Evolutionary conservation across 78 protist species (phyloP).

Genomic region (Cavenderia fasciculata): DNA sequence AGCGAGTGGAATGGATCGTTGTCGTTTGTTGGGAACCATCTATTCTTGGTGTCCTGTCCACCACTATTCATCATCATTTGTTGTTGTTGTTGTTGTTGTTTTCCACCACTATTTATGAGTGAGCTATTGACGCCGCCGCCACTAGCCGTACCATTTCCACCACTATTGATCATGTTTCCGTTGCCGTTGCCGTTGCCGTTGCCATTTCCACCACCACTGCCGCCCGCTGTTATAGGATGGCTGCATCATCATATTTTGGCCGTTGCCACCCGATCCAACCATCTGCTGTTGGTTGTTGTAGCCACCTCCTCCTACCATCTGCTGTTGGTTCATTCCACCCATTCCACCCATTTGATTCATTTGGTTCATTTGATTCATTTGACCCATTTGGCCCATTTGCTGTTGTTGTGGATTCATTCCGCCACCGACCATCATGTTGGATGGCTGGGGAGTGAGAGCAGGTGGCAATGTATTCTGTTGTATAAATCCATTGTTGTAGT

Average conservation of each 20-base stretch:
- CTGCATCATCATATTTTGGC: no score
- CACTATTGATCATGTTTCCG: neutral
- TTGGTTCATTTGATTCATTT: slow-evolving; percentile 7
- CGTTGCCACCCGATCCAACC: no score
- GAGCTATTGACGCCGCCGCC: neutral
- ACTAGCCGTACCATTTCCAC: neutral
- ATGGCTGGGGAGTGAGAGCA: slow-evolving; percentile 18
- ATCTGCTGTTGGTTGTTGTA: neutral
- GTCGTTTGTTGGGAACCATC: slow-evolving; percentile 76
- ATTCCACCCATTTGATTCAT: slow-evolving; percentile 17
- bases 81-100: no score
- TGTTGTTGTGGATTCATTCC: slow-evolving; percentile 1
- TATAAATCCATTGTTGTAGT: neutral
- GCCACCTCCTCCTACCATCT: neutral
- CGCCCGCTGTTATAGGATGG: no score
- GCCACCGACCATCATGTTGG: neutral
- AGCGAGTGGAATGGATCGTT: slow-evolving; percentile 58
- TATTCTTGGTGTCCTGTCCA: slow-evolving; percentile 5
- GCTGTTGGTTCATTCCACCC: slow-evolving; percentile 20
- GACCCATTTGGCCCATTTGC: neutral
- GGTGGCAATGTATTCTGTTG: neutral
- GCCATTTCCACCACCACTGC: no score
- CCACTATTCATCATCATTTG: no score
- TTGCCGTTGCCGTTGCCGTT: neutral
- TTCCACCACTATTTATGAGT: neutral